phyloP scores from a whole-genome alignment of 2,329 filamentous ascomycete species.

The Macrophomina tecta region DNA sequence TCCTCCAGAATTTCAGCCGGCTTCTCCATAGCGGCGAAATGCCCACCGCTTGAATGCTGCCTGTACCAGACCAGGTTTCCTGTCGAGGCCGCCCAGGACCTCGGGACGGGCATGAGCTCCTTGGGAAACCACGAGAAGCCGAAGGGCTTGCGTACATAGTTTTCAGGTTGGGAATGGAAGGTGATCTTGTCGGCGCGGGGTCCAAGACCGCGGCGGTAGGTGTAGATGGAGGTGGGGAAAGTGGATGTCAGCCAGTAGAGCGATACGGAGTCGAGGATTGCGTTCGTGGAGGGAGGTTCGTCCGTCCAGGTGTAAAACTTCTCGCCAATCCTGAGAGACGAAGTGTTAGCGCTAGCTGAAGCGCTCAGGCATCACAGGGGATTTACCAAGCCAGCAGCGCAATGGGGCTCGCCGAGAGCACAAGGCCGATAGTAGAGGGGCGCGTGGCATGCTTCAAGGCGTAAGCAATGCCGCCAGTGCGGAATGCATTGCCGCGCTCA shows the following conservation, averaged over 20 bases:
- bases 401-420: constrained; percentile 60
- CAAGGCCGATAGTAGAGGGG: constrained; percentile 63
- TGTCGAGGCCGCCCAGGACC: constrained; percentile 44
- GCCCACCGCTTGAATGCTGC: constrained; percentile 55
- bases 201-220: constrained; percentile 50
- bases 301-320: constrained; percentile 64
- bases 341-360: background rate
- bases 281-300: constrained; percentile 45
- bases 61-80: constrained; percentile 47
- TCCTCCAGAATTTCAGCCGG: constrained; percentile 52
- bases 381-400: constrained; percentile 61
- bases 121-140: constrained; percentile 53
- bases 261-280: constrained; percentile 59
- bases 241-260: constrained; percentile 64
- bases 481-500: constrained; percentile 40
- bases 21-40: constrained; percentile 60
- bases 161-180: constrained; percentile 30
- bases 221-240: constrained; percentile 56
- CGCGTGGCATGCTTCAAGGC: constrained; percentile 60
- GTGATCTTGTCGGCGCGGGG: background rate
- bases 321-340: constrained; percentile 53
- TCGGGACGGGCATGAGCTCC: constrained; percentile 49
- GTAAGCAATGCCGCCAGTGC: constrained; percentile 56
- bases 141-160: constrained; percentile 45
- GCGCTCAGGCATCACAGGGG: background rate